These are phyloP conservation scores for Corallochytrium limacisporum DNA, from an alignment of 78 protist genomes.

Conservation along the genomic window DNA sequence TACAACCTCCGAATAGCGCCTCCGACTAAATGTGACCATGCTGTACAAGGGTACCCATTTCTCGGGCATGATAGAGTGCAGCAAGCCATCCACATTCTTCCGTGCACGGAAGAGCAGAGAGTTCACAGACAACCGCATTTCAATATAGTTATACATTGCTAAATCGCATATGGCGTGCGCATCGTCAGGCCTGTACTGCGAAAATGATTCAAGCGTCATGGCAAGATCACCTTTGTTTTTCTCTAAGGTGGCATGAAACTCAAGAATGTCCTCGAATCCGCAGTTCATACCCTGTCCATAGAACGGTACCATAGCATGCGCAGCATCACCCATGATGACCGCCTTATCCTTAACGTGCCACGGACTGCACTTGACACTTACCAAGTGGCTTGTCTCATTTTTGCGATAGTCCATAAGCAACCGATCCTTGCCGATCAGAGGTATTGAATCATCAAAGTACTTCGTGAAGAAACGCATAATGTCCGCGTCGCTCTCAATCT, in stretches of 20 bases:
- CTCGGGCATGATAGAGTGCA: conserved; percentile 21
- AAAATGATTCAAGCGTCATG: neutral
- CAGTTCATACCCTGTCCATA: conserved; percentile 82
- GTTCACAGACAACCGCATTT: conserved; percentile 26
- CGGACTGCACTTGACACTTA: conserved; percentile 26
- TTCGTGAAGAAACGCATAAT: conserved; percentile 27
- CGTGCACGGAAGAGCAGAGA: conserved; percentile 25
- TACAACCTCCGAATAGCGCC: neutral
- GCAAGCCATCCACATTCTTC: conserved; percentile 31
- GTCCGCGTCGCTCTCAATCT: neutral
- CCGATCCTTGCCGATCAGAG: conserved; percentile 20
- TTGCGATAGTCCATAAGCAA: conserved; percentile 18
- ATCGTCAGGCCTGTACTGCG: neutral
- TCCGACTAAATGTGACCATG: conserved; percentile 26
- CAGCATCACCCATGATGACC: conserved; percentile 65
- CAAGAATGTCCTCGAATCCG: conserved; percentile 8
- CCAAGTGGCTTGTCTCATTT: conserved; percentile 41
- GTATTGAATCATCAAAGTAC: conserved; percentile 34
- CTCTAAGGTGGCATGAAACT: conserved; percentile 43
- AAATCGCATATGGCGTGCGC: conserved; percentile 59
- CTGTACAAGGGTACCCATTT: conserved; percentile 33
- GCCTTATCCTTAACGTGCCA: neutral
- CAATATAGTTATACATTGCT: conserved; percentile 61
- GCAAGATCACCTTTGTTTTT: neutral
- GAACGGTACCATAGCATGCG: conserved; percentile 90